A percentile compares a stretch with the other conserved stretches of the same genome.
These are phyloP conservation scores for Wickerhamiella cacticola DNA, from an alignment of 805 yeast species.

Conservation along the genomic window DNA sequence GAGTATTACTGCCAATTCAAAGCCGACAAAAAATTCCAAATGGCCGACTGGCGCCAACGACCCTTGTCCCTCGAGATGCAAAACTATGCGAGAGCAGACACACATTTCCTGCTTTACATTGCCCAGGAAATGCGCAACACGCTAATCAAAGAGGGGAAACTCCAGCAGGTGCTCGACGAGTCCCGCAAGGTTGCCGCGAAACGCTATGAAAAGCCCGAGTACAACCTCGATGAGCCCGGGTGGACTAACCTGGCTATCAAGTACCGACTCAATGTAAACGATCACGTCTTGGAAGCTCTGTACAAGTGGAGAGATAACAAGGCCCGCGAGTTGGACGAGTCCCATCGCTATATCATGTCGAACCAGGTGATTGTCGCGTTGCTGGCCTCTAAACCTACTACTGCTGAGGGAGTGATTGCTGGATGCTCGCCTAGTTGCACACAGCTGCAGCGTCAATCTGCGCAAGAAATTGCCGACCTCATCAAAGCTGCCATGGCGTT, in stretches of 20 bases:
- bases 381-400: conserved; percentile 46
- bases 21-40: conserved; percentile 87
- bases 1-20: conserved; percentile 71
- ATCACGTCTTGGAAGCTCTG: conserved; percentile 45
- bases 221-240: conserved; percentile 43
- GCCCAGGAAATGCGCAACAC: conserved; percentile 60
- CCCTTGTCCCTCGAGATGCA: conserved; percentile 68
- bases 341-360: conserved; percentile 71
- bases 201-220: conserved; percentile 70
- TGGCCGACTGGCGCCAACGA: conserved; percentile 92
- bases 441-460: conserved; percentile 46
- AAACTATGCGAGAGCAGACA: conserved; percentile 86
- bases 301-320: conserved; percentile 72
- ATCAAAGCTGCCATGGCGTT: conserved; percentile 29
- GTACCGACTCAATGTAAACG: conserved; percentile 45
- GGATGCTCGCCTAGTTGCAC: conserved; percentile 27
- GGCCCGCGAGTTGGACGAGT: conserved; percentile 74
- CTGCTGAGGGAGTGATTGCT: conserved; percentile 37
- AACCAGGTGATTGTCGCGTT: conserved; percentile 60
- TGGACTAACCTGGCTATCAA: conserved; percentile 53
- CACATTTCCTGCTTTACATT: conserved; percentile 77
- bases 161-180: conserved; percentile 44
- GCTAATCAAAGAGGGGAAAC: conserved; percentile 39
- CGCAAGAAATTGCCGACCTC: conserved; percentile 46
- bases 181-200: conserved; percentile 70